Evolutionary conservation across 805 yeast species (phyloP).

Genomic region (Candida rishiriensis): DNA sequence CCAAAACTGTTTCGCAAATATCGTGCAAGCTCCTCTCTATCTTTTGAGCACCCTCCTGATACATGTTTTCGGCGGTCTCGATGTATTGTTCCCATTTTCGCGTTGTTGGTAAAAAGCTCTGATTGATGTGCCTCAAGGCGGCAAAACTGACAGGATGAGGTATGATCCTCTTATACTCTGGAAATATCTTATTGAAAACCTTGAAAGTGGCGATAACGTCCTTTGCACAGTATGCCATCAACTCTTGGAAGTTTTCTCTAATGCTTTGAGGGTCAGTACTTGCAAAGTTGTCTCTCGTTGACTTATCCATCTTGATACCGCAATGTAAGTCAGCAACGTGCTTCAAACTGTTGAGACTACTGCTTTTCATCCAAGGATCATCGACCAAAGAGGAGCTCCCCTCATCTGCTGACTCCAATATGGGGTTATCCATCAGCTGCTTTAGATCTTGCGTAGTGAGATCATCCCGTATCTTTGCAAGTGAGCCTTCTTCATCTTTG

Average conservation of each 20-base stretch:
- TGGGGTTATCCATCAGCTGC: conserved; percentile 25
- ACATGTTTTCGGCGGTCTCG: conserved; percentile 60
- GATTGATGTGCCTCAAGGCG: conserved; percentile 70
- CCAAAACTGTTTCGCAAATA: conserved; percentile 58
- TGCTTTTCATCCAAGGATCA: conserved; percentile 82
- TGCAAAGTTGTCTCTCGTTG: conserved; percentile 60
- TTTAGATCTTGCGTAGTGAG: conserved; percentile 22
- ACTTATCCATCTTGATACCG: conserved; percentile 60
- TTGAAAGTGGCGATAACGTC: conserved; percentile 76
- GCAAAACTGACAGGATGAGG: conserved; percentile 96
- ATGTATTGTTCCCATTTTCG: conserved; percentile 69
- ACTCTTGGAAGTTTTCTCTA: conserved; percentile 48
- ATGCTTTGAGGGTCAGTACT: conserved; percentile 50
- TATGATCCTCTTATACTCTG: conserved; percentile 58
- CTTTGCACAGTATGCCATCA: conserved; percentile 77
- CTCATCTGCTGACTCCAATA: conserved; percentile 28
- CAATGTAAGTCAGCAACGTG: conserved; percentile 81
- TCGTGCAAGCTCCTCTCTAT: conserved; percentile 55
- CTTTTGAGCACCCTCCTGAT: conserved; percentile 49
- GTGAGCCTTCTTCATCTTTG: conserved; percentile 12
- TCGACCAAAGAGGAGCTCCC: conserved; percentile 34
- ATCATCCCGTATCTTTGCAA: conserved; percentile 18
- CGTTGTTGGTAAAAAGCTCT: conserved; percentile 75
- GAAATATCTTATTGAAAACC: conserved; percentile 66
- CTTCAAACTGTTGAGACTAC: conserved; percentile 74